phyloP scores from a whole-genome alignment of 768 basidiomycete species.

The Boletellus emodensis region DNA sequence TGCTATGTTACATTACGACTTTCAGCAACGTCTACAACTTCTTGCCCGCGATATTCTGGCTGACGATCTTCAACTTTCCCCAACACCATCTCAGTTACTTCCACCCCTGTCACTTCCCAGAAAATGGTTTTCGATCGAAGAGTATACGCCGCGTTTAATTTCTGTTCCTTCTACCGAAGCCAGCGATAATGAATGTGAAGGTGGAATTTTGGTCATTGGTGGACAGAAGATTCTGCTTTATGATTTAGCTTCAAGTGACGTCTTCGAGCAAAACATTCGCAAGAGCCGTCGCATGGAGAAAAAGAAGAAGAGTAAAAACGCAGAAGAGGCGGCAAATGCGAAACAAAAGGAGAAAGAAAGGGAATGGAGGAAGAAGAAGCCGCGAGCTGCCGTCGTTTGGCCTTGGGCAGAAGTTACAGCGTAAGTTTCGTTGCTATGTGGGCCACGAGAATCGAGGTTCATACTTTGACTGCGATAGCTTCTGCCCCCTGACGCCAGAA shows the following conservation, averaged over 20 bases:
- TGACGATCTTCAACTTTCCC: constrained; percentile 43
- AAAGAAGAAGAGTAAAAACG: constrained; percentile 45
- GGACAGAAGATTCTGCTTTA: constrained; percentile 62
- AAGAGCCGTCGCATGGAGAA: constrained; percentile 53
- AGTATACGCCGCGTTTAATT: constrained; percentile 40
- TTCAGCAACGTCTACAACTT: constrained; percentile 58
- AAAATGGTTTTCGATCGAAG: constrained; percentile 39
- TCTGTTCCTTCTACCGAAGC: constrained; percentile 25
- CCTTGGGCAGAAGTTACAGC: constrained; percentile 71
- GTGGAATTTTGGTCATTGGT: constrained; percentile 70
- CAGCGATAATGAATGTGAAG: constrained; percentile 38
- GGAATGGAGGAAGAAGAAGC: constrained; percentile 51
- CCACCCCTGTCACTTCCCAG: constrained; percentile 51
- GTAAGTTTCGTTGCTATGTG: constrained; percentile 38
- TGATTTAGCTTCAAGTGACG: constrained; percentile 47
- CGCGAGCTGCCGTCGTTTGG: constrained; percentile 60
- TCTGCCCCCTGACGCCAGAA: constrained; percentile 47
- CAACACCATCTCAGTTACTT: constrained; percentile 45
- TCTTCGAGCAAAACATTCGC: constrained; percentile 48
- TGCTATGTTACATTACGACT: constrained; percentile 66
- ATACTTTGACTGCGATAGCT: constrained; percentile 33
- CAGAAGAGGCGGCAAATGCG: constrained; percentile 41
- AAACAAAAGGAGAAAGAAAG: constrained; percentile 55
- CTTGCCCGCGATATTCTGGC: constrained; percentile 54
- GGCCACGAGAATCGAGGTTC: not conserved